These are phyloP conservation scores for Exophiala aquamarina DNA, from an alignment of 2,329 filamentous ascomycete species.

Conservation along the genomic window DNA sequence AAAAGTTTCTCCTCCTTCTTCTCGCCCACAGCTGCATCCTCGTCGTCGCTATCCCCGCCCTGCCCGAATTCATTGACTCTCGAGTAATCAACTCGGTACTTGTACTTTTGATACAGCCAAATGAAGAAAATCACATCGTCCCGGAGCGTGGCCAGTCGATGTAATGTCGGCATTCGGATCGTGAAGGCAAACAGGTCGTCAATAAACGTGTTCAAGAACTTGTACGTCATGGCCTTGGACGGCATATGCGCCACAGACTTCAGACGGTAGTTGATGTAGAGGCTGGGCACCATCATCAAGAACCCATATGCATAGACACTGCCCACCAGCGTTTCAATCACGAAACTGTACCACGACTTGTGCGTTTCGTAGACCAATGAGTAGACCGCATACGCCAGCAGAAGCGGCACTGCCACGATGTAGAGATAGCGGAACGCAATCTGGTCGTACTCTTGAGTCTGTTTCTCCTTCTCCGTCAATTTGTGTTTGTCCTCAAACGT, in stretches of 20 bases:
- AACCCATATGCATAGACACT: slow-evolving; percentile 98
- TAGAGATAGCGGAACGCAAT: slow-evolving; percentile 99
- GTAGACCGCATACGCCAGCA: slow-evolving; percentile 87
- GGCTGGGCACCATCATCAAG: slow-evolving; percentile 95
- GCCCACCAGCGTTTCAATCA: slow-evolving; percentile 91
- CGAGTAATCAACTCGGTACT: slow-evolving; percentile 86
- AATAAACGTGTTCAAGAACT: slow-evolving; percentile 98
- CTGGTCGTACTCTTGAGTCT: slow-evolving; percentile 97
- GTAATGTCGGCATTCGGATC: slow-evolving; percentile 97
- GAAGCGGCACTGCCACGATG: slow-evolving; percentile 81
- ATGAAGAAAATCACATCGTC: slow-evolving; percentile 99
- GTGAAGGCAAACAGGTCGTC: slow-evolving; percentile 98
- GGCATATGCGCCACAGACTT: slow-evolving; percentile 92
- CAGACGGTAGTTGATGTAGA: slow-evolving; percentile 99
- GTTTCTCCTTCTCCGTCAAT: slow-evolving; percentile 90
- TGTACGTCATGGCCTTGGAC: slow-evolving; percentile 93
- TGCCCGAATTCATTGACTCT: slow-evolving; percentile 98
- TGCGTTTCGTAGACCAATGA: slow-evolving; percentile 89
- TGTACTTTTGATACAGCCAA: slow-evolving; percentile 91
- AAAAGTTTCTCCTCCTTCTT: slow-evolving; percentile 15
- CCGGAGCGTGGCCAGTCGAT: slow-evolving; percentile 85
- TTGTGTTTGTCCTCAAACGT: slow-evolving; percentile 96
- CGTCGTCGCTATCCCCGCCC: slow-evolving; percentile 84
- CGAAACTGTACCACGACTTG: slow-evolving; percentile 97
- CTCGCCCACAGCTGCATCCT: slow-evolving; percentile 50